Evolutionary conservation across 768 basidiomycete species (phyloP), one percentile per base, ranked within the genome.

Genomic region (Tubosaeta brunneosetosa): DNA sequence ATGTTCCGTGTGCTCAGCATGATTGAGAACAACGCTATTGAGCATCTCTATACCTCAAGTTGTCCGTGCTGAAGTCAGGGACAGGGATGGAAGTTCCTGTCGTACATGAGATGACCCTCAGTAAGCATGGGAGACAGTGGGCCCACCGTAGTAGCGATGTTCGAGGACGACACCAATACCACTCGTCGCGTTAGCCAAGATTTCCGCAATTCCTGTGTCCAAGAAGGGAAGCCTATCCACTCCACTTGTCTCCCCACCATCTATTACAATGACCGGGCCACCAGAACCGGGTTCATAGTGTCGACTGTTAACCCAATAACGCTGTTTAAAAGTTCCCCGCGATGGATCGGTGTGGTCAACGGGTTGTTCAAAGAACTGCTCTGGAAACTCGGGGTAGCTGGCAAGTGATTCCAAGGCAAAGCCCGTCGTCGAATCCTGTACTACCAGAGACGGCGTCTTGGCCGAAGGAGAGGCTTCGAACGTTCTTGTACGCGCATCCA

Each of bases 211-310:
- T 2, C 94, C 90, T 0, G 81, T 86, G 56, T 90, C 85, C 57
- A 76, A 61, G 63, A 75, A 78, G 22, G 71, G 73, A 41, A 76
- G 51, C 40, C 83, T 59, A 37, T 87, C 80, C 68, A 82, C 83
- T 17, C 92, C 95, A 55, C 81, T 86, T 4, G 92, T 95, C 72
- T 97, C 95, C 14, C 95, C 95, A 1, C 91, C 92, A 67, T 97
- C 95, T 19, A 97, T 71, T 2, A 97, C 82, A 59, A 92, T 86
- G 19, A 97, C 91, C 0, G 94, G 95, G 2, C 84, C 88, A 41
- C 84, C 83, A 2, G 77, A 70, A 6, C 84, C 77, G 0, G 83
- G 76, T 50, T 80, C 74, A 68, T 94, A 97, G 67, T 91, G 84
- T 32, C 88, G 79, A 17, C 82, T 81, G 63, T 86, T 94, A 34